Evolutionary conservation across 192 early-diverging fungal genomes (phyloP).

Genomic region (Backusella morwellensis): DNA sequence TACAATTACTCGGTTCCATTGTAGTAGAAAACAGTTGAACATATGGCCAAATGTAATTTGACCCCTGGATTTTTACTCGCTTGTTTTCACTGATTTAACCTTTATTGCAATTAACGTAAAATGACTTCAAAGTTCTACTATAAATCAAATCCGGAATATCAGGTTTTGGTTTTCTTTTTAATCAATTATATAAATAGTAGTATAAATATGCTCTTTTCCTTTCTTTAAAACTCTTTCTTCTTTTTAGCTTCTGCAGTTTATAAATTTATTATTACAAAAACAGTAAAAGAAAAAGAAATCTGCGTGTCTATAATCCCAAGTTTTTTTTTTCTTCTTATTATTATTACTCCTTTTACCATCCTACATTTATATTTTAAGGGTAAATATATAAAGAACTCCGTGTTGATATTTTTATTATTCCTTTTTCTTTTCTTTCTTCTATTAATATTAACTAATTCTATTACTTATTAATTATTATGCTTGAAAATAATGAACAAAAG

Average conservation of each 20-base stretch:
- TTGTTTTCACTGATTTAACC: background rate
- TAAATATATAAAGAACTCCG: background rate
- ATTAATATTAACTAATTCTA: background rate
- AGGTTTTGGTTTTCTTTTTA: background rate
- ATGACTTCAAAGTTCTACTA: background rate
- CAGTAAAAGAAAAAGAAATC: background rate
- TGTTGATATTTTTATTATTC: background rate
- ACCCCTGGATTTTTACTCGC: background rate
- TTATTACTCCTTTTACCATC: background rate
- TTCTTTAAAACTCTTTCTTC: background rate
- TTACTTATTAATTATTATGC: background rate
- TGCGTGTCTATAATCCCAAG: background rate
- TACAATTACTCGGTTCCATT: background rate
- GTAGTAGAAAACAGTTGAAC: background rate
- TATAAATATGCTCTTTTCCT: too few relatives aligned
- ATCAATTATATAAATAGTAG: background rate
- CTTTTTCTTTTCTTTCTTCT: background rate
- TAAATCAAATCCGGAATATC: background rate
- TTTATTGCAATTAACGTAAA: background rate
- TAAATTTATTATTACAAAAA: too few relatives aligned
- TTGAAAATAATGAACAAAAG: slow-evolving; percentile 10
- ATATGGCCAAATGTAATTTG: background rate
- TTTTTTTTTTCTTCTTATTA: background rate
- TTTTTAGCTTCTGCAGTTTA: background rate
- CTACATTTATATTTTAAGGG: background rate